Conservation (phyloP, 176 grass and related monocot species). For the Rhynchospora tenuis region DNA sequence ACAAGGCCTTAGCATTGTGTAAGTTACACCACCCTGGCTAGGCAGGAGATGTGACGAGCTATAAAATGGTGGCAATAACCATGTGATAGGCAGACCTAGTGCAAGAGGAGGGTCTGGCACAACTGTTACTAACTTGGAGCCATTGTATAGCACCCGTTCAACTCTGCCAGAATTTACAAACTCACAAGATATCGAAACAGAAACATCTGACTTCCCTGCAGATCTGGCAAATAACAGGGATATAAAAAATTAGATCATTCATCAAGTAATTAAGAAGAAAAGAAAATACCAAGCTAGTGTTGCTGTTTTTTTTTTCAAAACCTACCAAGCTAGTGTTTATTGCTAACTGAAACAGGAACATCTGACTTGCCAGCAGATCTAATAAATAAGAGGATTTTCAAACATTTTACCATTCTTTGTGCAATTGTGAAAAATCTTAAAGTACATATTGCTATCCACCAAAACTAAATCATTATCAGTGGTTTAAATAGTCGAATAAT, state of each 20-base stretch:
- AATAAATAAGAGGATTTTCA: conserved; percentile 22
- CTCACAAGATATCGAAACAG: conserved; percentile 69
- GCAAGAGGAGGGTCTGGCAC: conserved; percentile 82
- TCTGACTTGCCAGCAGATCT: conserved; percentile 74
- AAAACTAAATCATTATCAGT: neutral
- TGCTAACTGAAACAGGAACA: conserved; percentile 47
- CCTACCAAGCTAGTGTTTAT: neutral
- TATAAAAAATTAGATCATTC: conserved; percentile 22
- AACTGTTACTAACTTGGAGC: conserved; percentile 66
- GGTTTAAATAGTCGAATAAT: conserved; percentile 1
- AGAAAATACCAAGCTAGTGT: too few species aligned
- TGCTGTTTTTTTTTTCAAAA: too few species aligned
- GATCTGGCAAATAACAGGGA: conserved; percentile 42
- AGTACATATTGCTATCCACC: neutral
- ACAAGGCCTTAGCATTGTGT: conserved; percentile 57
- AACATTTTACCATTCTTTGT: conserved; percentile 18
- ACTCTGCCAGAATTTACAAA: conserved; percentile 54
- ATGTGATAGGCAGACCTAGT: conserved; percentile 69
- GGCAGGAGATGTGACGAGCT: conserved; percentile 60
- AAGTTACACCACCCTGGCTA: conserved; percentile 42
- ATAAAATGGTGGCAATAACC: conserved; percentile 86
- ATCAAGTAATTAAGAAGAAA: neutral
- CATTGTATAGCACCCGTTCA: conserved; percentile 56
- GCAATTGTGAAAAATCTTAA: neutral
- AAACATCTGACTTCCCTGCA: conserved; percentile 78